Evolutionary conservation across 148 eudicot genomes (phyloP), one percentile per base, ranked within the genome.

Genomic region (Pharnaceum exiguum): DNA sequence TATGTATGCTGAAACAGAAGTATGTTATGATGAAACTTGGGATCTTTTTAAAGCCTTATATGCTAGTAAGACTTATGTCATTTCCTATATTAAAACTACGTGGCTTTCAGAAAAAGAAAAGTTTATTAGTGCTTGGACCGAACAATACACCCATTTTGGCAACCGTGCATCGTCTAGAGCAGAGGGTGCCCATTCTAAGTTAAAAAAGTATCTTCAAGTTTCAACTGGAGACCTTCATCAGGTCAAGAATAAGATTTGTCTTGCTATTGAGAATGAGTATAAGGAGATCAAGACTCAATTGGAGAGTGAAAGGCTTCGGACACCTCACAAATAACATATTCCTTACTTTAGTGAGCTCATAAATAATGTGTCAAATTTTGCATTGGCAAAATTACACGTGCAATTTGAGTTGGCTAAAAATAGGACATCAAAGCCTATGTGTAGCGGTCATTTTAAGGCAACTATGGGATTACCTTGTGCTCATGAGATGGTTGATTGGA

Each of bases 181-280:
- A 27, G 48, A 57, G 10, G 48, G 61, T 39, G 61, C 61, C 15
- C 48, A 62, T 36, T 27, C 49, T n/a, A 62, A 37, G 22, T 39
- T 50, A 4, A 62, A 62, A n/a, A 16, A 10, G 7, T 62, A 50
- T 21, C 15, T 62, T 10, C 57, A 62, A 38, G 49, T 39, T 50
- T 51, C 57, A 11, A 62, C 28, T 10, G 33, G 66, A 15, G n/a
- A 62, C 6, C 25, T 62, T 39, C 39, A 32, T 15, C 27, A 38
- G 7, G 57, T 50, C n/a, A 51, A 25, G 13, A n/a, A 28, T 12
- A 50, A 38, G 36, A 51, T 62, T 12, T 62, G 48, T 18, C 57
- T 62, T 51, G 57, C 66, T n/a, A 39, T 62, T 37, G 57, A 62
- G 10, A 50, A 62, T 27, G 46, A 62, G 15, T 62, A 35, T 35